phyloP scores from a whole-genome alignment of 1,284 basidiomycete genomes.

The Boletellus sp. region DNA sequence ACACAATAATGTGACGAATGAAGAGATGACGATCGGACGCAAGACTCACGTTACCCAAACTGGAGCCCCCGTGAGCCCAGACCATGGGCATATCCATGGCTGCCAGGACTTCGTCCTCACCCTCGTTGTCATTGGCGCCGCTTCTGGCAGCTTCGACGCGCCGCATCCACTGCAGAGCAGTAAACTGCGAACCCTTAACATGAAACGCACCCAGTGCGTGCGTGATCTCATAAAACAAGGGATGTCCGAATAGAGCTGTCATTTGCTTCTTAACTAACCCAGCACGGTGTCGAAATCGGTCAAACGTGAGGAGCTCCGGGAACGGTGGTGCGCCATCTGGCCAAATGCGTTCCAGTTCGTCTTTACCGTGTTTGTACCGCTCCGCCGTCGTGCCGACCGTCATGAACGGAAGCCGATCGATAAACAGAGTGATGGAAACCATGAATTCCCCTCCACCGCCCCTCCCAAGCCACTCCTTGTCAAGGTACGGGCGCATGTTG shows the following conservation, averaged over 20 bases:
- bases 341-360: too few relatives aligned
- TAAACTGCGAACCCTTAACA: neutral
- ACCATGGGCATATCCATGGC: conserved; percentile 8
- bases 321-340: conserved; percentile 41
- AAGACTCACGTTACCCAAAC: conserved; percentile 10
- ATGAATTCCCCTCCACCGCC: conserved; percentile 46
- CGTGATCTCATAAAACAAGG: conserved; percentile 48
- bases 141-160: neutral
- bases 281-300: conserved; percentile 46
- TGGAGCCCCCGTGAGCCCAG: conserved; percentile 15
- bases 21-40: neutral
- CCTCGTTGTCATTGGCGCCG: neutral
- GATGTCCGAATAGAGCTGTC: conserved; percentile 37
- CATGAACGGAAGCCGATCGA: conserved; percentile 47
- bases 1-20: conserved; percentile 5
- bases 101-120: neutral
- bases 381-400: conserved; percentile 38
- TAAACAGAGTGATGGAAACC: conserved; percentile 44
- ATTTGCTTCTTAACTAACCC: conserved; percentile 39
- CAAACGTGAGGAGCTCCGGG: conserved; percentile 39
- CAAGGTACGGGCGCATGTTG: conserved; percentile 51
- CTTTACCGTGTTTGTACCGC: neutral
- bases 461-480: conserved; percentile 43
- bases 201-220: conserved; percentile 12
- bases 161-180: conserved; percentile 17